phyloP scores from a whole-genome alignment of 1,284 basidiomycete genomes.

The Leucoagaricus sp. region DNA sequence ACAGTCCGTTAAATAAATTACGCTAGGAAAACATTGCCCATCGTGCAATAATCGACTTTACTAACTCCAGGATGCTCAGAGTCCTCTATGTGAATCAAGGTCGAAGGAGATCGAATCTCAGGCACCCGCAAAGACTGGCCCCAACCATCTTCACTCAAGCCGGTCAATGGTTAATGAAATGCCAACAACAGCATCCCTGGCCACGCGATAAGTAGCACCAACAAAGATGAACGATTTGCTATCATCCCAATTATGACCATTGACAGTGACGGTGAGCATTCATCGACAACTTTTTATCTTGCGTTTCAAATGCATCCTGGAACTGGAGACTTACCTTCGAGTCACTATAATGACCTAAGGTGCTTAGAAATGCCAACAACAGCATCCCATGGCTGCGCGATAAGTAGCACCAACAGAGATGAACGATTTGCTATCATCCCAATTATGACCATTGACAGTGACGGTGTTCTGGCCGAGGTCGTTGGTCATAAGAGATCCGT shows the following conservation, averaged over 20 bases:
- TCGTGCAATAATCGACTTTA: too few relatives aligned
- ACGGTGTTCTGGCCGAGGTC: conserved; percentile 35
- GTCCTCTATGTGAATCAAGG: too few relatives aligned
- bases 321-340: too few relatives aligned
- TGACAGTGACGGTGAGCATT: conserved; percentile 30
- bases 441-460: conserved; percentile 35
- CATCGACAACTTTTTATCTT: too few relatives aligned
- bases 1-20: too few relatives aligned
- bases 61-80: too few relatives aligned
- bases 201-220: conserved; percentile 30
- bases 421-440: conserved; percentile 32
- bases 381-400: conserved; percentile 28
- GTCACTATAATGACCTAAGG: too few relatives aligned
- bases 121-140: too few relatives aligned
- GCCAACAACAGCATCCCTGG: conserved; percentile 10
- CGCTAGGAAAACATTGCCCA: too few relatives aligned
- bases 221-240: conserved; percentile 30
- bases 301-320: too few relatives aligned
- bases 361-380: conserved; percentile 12
- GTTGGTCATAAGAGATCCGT: conserved; percentile 34
- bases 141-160: too few relatives aligned
- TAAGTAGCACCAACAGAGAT: conserved; percentile 32
- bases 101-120: too few relatives aligned
- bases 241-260: conserved; percentile 39
- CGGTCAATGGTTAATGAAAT: neutral